Evolutionary conservation across 1,139 yeast species (phyloP), one percentile per base, ranked within the genome.

Genomic region (Saccharomyces hybrid): DNA sequence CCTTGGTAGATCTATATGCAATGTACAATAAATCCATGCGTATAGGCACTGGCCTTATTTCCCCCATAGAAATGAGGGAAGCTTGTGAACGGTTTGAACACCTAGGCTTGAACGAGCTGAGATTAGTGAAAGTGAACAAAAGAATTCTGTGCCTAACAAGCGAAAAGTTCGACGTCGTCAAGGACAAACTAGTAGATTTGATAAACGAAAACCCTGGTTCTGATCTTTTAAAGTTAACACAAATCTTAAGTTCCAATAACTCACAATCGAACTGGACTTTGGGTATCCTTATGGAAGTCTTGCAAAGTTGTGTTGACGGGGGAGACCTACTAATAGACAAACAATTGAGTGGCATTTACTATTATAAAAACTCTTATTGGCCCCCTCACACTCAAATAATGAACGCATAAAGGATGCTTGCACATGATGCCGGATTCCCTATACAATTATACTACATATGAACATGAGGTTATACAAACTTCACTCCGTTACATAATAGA

Each of bases 251-350:
- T 7, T 27, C 50, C 54, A 59, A 69, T 49, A 55, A 61, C 6
- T 62, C 63, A 31, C 64, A 80, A 54, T 78, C 77, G 58, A 74
- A 75, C 38, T 88, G 95, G 91, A 83, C 91, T 16, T 75, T 84
- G 48, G 80, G 82, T 32, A 82, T 88, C 16, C 78, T 91, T 2
- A 75, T 74, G 14, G 95, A 88, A 64, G 88, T 88, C 60, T 69
- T 88, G 16, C 82, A 81, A 54, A 73, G 77, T 56, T 83, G 87
- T 26, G 78, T 86, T 38, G 77, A 75, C 6, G 66, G 71, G 2
- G 93, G 90, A 0, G 70, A 71, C 1, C 65, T 88, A 1, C 82
- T 86, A 9, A 75, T 88, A 8, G 96, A 88, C 68, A 84, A 83
- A 58, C 71, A 68, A 55, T 54, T 67, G n/a, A 65, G 67, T 51